phyloP scores from a whole-genome alignment of 192 early-diverging fungal genomes.

The Podila clonocystis region DNA sequence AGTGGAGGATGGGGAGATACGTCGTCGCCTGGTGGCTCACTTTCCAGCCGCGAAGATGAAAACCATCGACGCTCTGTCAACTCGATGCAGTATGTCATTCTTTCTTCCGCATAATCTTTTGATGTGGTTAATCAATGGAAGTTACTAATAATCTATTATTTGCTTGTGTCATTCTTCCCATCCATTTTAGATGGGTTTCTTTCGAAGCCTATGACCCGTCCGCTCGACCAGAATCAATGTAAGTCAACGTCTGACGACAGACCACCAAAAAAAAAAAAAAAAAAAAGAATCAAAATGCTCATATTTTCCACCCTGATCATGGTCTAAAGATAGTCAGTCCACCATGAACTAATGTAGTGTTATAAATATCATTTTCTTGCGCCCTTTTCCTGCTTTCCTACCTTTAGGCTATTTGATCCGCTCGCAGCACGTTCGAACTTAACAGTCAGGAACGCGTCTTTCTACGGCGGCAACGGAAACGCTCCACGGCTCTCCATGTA shows the following conservation, averaged over 20 bases:
- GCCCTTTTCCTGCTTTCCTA: background rate
- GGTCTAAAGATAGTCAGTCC: background rate
- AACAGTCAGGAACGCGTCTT: conserved; percentile 41
- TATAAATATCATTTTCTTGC: background rate
- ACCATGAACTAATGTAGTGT: background rate
- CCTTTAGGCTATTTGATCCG: conserved; percentile 20
- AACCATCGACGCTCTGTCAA: conserved; percentile 41
- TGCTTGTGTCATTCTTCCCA: background rate
- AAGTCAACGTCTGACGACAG: background rate
- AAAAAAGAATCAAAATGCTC: background rate
- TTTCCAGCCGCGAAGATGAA: conserved; percentile 36
- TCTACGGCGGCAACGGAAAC: conserved; percentile 16
- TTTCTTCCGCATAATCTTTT: background rate
- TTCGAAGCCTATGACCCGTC: conserved; percentile 30
- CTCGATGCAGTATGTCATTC: conserved; percentile 37
- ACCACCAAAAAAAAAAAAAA: background rate
- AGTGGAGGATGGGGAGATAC: conserved; percentile 33
- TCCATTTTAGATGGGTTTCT: conserved; percentile 35
- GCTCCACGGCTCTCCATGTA: conserved; percentile 21
- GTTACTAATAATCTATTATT: background rate
- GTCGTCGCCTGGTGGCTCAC: conserved; percentile 34
- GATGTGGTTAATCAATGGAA: background rate
- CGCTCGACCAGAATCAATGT: conserved; percentile 34
- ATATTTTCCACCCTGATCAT: background rate
- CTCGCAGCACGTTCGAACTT: conserved; percentile 16